Percentiles rank a stretch among this genome's conserved stretches.
These are phyloP conservation scores for Penicillium sp. DNA, from an alignment of 2,329 filamentous ascomycete genomes.

Conservation along the genomic window DNA sequence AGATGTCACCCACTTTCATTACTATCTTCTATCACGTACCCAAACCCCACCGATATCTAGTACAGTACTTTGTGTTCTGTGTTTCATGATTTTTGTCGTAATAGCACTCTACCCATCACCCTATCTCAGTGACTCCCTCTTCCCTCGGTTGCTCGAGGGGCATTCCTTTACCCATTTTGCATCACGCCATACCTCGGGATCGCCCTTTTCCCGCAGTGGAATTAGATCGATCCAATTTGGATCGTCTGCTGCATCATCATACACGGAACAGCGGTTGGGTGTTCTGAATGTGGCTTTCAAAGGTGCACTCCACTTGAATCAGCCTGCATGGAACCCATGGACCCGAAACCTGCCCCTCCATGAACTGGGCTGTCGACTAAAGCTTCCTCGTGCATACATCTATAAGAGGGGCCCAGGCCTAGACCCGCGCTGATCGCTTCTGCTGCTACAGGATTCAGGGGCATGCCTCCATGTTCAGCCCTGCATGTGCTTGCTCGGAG, in stretches of 20 bases:
- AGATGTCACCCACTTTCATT: background rate
- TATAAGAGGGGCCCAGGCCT: background rate
- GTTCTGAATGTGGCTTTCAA: background rate
- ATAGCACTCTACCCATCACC: background rate
- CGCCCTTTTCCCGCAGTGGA: conserved; percentile 13
- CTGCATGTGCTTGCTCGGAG: background rate
- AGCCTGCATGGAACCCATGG: background rate
- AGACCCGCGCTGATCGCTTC: background rate
- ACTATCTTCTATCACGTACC: background rate
- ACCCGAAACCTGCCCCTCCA: background rate
- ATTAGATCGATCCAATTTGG: conserved; percentile 11
- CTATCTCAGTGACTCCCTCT: background rate
- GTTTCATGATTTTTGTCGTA: background rate
- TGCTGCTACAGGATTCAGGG: background rate
- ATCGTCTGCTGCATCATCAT: conserved; percentile 19
- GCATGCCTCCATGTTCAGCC: background rate
- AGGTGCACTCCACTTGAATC: background rate
- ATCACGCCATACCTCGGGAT: conserved; percentile 25
- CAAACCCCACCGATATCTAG: background rate
- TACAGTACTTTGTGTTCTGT: background rate
- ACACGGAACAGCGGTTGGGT: conserved; percentile 4
- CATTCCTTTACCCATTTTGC: conserved; percentile 13
- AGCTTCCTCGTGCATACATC: background rate
- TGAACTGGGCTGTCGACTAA: background rate
- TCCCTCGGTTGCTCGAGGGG: background rate